Base-by-base conservation (phyloP, 805 yeast species). In the Kregervanrija delftensis region DNA sequence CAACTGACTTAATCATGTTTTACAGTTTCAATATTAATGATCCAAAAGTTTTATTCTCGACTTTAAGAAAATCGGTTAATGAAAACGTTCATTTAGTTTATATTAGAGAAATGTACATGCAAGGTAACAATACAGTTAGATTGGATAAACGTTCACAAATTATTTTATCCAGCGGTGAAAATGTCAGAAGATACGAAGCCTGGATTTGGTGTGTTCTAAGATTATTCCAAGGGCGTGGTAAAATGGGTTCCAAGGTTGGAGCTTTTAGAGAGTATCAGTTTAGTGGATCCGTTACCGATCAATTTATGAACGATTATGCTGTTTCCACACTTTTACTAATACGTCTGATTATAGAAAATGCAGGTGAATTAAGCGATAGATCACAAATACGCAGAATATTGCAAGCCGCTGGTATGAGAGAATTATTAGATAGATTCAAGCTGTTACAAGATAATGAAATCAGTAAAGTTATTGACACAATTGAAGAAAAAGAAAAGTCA, bases 211-310 rank as follows among this genome's bases (percentile, higher is more conserved):
- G 62, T 13, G 53, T 56, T 14, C 48, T 56, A 22, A 43, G 65
- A 30, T 44, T 61, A 2, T 51, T 64, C 30, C 56, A 59, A 41
- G 96, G 96, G 2, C 74, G 90, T 53, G 98, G 98, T 8, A 83
- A 80, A 55, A 73, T 86, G 74, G 96, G 96, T 10, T 86, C 96
- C 1, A 63, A 83, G 55, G 98, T 91, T 8, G 97, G 97, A 2
- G 96, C 96, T 0, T 82, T 87, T 47, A 93, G 83, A 9, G 97
- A 91, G 52, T 73, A 79, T 43, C 81, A 79, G 47, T 61, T 73
- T 6, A 67, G 71, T 2, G 77, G 79, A 0, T 68, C 74, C 31
- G 72, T 72, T 41, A 73, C 79, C 22, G 91, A 86, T 56, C 73
- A 72, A 44, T 77, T 80, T 45, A 65, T 87, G 22, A 65, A 75